These are phyloP conservation scores for Rauvolfia tetraphylla DNA, from an alignment of 257 asterid genomes.

Conservation along the genomic window DNA sequence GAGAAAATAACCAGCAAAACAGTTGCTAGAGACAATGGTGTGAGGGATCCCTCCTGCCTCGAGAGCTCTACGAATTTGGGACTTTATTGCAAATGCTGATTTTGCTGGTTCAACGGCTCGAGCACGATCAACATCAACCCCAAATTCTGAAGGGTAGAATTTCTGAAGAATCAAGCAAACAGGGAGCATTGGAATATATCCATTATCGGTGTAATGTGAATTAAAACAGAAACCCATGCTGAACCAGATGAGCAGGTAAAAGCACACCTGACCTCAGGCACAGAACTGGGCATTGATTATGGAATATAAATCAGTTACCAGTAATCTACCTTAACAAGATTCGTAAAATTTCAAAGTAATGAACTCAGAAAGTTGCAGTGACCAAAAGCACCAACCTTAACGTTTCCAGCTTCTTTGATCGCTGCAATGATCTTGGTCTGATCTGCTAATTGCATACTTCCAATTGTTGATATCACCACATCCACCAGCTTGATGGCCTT, in stretches of 20 bases:
- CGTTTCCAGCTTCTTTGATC: constrained; percentile 51
- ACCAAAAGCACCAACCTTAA: constrained; percentile 27
- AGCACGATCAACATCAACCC: constrained; percentile 54
- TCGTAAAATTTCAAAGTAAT: too few species aligned
- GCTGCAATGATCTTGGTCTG: constrained; percentile 50
- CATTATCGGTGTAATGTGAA: too few species aligned
- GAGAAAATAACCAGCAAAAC: constrained; percentile 13
- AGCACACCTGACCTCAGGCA: too few species aligned
- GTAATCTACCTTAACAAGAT: too few species aligned
- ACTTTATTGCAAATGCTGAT: constrained; percentile 5
- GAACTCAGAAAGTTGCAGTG: not conserved
- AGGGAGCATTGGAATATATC: too few species aligned
- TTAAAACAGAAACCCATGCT: too few species aligned
- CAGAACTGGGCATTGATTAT: too few species aligned
- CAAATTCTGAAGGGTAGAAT: constrained; percentile 79
- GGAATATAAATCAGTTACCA: too few species aligned
- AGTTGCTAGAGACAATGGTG: constrained; percentile 6
- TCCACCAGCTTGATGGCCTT: constrained; percentile 57
- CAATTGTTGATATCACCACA: constrained; percentile 56
- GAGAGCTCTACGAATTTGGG: constrained; percentile 15
- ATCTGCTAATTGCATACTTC: constrained; percentile 42
- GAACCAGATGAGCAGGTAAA: too few species aligned
- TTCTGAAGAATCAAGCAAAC: constrained; percentile 35
- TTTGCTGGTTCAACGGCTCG: constrained; percentile 57
- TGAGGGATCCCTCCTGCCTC: constrained; percentile 18